These are phyloP conservation scores for Trichoderma sp. DNA, from an alignment of 2,329 filamentous ascomycete genomes.

Conservation along the genomic window DNA sequence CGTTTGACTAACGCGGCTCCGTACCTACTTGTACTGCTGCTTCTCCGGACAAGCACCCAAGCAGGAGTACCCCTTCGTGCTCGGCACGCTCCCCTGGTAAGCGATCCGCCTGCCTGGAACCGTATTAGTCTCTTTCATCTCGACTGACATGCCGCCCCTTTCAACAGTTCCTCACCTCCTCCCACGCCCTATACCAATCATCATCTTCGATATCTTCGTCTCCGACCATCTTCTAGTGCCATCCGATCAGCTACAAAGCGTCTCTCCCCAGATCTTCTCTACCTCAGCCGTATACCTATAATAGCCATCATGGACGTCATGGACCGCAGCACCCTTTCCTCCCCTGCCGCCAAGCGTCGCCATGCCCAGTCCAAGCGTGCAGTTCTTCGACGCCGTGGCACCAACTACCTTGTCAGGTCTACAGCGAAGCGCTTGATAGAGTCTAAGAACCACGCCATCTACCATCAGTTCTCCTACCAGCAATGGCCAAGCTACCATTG, in stretches of 20 bases:
- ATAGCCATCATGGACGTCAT: conserved; percentile 19
- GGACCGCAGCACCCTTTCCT: conserved; percentile 20
- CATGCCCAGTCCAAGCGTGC: conserved; percentile 27
- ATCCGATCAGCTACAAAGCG: conserved; percentile 4
- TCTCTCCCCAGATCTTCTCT: conserved; percentile 11
- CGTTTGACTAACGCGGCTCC: background rate
- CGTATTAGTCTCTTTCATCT: conserved; percentile 15
- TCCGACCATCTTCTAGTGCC: conserved; percentile 14
- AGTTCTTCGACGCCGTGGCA: conserved; percentile 30
- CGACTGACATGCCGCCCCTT: conserved; percentile 21
- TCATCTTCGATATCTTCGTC: conserved; percentile 14
- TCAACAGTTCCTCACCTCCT: conserved; percentile 13
- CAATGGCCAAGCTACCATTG: background rate
- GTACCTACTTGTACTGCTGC: background rate
- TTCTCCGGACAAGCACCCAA: background rate
- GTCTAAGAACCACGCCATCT: conserved; percentile 17
- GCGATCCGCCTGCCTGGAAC: conserved; percentile 6
- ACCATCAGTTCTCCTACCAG: conserved; percentile 25
- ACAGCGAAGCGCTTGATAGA: conserved; percentile 30
- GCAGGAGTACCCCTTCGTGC: background rate
- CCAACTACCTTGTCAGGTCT: conserved; percentile 40
- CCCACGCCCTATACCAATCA: conserved; percentile 23
- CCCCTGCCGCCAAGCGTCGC: conserved; percentile 19
- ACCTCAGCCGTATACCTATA: conserved; percentile 11
- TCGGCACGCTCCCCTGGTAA: conserved; percentile 5